Conservation (phyloP, 164 flowering plant genomes). For the Magnolia officinalis region DNA sequence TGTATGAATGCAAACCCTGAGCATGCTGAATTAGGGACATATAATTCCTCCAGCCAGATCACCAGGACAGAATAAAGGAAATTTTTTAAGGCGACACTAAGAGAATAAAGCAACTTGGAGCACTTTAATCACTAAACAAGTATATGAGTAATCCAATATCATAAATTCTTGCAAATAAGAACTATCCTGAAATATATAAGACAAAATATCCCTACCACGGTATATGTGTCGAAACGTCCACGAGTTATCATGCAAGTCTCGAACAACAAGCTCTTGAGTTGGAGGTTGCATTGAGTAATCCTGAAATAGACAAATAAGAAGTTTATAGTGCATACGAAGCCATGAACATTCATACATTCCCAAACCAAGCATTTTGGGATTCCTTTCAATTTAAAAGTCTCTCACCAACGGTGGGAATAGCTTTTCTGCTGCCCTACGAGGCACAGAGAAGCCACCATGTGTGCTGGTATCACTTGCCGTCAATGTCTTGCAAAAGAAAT, state of each 20-base stretch:
- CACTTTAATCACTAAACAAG: too few species aligned
- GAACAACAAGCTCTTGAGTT: constrained; percentile 86
- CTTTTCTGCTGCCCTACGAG: constrained; percentile 98
- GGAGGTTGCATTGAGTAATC: constrained; percentile 96
- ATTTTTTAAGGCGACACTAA: too few species aligned
- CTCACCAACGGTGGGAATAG: constrained; percentile 87
- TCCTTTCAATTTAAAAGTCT: background rate
- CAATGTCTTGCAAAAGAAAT: constrained; percentile 95
- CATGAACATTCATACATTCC: background rate
- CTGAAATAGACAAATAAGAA: constrained; percentile 32
- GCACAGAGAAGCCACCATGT: constrained; percentile 99
- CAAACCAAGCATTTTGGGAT: background rate
- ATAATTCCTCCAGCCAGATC: too few species aligned
- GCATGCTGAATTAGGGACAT: too few species aligned
- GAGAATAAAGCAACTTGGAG: too few species aligned
- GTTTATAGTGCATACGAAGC: background rate
- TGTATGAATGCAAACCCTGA: too few species aligned
- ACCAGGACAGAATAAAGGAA: too few species aligned
- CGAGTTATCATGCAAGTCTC: constrained; percentile 86
- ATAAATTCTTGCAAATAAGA: background rate
- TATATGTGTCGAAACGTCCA: constrained; percentile 99
- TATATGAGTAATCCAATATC: background rate
- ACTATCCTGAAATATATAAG: background rate
- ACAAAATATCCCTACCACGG: constrained; percentile 55
- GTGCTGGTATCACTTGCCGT: constrained; percentile 99